Evolutionary conservation across 257 asterid species (phyloP).

Genomic region (Handroanthus guayacan): DNA sequence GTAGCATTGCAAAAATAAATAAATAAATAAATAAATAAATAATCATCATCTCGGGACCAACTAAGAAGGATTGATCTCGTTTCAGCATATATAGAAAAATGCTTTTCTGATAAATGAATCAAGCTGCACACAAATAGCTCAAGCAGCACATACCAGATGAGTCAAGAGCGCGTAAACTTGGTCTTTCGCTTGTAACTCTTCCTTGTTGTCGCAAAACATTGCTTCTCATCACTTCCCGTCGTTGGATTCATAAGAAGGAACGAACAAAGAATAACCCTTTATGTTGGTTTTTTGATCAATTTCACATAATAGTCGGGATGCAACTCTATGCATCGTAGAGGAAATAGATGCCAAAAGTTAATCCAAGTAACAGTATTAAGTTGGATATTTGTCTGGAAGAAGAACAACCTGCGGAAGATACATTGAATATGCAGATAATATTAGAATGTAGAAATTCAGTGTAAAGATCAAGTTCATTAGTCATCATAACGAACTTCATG

Average conservation of each 20-base stretch:
- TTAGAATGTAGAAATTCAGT: background rate
- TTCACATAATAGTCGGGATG: no score
- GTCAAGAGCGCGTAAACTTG: background rate
- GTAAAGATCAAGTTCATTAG: no score
- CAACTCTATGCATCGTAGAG: constrained; percentile 22
- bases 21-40: no score
- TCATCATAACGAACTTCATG: no score
- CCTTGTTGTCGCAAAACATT: background rate
- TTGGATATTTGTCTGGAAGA: constrained; percentile 31
- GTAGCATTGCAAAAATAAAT: no score
- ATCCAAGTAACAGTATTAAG: constrained; percentile 39
- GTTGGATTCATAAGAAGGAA: constrained; percentile 23
- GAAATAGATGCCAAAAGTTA: constrained; percentile 32
- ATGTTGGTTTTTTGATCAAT: background rate
- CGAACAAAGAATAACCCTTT: constrained; percentile 7
- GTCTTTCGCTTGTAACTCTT: background rate
- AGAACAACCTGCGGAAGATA: constrained; percentile 45
- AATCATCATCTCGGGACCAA: background rate
- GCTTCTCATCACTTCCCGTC: constrained; percentile 19
- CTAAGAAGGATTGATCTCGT: background rate
- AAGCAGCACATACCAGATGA: constrained; percentile 15
- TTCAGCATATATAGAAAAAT: constrained; percentile 3
- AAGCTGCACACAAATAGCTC: background rate
- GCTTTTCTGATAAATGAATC: constrained; percentile 7
- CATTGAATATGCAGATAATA: background rate